Evolutionary conservation across 164 flowering plant species (phyloP).

Genomic region (Dillenia turbinata): DNA sequence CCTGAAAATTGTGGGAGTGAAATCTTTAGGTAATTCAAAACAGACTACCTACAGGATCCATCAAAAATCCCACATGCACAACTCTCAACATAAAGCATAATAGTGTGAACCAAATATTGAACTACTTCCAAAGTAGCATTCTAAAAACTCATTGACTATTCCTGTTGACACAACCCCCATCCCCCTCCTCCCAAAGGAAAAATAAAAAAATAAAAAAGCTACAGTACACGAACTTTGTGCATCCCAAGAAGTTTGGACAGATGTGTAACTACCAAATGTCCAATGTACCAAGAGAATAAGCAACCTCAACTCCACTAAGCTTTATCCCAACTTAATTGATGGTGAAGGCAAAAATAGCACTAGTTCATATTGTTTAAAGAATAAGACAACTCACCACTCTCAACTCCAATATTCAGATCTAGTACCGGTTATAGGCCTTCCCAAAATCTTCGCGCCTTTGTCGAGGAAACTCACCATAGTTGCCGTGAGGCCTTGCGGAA

Average conservation of each 20-base stretch:
- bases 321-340: too few relatives aligned
- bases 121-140: too few relatives aligned
- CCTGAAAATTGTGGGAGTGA: conserved; percentile 43
- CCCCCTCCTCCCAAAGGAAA: background rate
- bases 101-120: too few relatives aligned
- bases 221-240: background rate
- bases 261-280: background rate
- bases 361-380: conserved; percentile 1
- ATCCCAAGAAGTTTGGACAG: background rate
- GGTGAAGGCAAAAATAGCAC: background rate
- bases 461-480: conserved; percentile 63
- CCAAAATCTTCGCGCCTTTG: conserved; percentile 74
- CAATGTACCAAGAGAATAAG: background rate
- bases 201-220: too few relatives aligned
- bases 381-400: conserved; percentile 49
- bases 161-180: background rate
- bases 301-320: too few relatives aligned
- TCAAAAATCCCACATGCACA: background rate
- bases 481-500: conserved; percentile 52
- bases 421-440: conserved; percentile 68
- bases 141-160: too few relatives aligned
- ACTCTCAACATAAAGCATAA: too few relatives aligned
- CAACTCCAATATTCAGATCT: conserved; percentile 11
- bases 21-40: conserved; percentile 14
- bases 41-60: conserved; percentile 7